Evolutionary conservation across 108 stramenopile species (phyloP), one percentile per base, ranked within the genome.

Genomic region (Cyclotella atomus): DNA sequence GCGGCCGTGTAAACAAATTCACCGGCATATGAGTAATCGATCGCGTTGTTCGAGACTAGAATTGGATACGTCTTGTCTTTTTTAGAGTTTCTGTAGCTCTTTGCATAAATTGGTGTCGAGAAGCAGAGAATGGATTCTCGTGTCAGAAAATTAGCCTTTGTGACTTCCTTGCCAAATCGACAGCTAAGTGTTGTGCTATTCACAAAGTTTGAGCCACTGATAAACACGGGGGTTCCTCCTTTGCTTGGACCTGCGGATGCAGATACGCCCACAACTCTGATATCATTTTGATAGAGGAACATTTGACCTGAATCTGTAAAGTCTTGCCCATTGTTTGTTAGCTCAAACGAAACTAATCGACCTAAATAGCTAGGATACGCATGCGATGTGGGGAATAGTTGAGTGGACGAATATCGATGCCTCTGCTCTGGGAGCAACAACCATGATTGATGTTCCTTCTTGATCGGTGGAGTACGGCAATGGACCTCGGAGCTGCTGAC

Each of bases 371-470:
- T 71, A 2, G 93, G 93, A 73, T 89, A 89, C 35, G 54, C 46
- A 65, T 91, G 87, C 0, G 85, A 79, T n/a, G 43, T 59, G 0
- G 89, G 88, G 74, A 93, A 91, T 12, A 93, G 57, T 19, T 44
- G 35, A 27, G 36, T 59, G 53, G 24, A 43, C 6, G 59, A 36
- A 21, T 29, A 25, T 16, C 35, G 34, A 27, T 65, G 53, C 25
- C 7, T 52, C 30, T 81, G 59, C 27, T 41, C 65, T 28, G 49
- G 28, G 43, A 79, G 14, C 38, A 35, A 29, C n/a, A 70, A n/a
- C 55, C 64, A 75, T 14, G 35, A 50, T 43, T 73, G 27, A 59
- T 28, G 23, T 2, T 29, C 14, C 52, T 56, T 45, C 25, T 75
- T 36, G 16, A 92, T 76, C 0, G 88, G 65, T 16, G 93, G 93